Conservation (phyloP, 768 basidiomycete genomes). For the Lactarius tabidus region DNA sequence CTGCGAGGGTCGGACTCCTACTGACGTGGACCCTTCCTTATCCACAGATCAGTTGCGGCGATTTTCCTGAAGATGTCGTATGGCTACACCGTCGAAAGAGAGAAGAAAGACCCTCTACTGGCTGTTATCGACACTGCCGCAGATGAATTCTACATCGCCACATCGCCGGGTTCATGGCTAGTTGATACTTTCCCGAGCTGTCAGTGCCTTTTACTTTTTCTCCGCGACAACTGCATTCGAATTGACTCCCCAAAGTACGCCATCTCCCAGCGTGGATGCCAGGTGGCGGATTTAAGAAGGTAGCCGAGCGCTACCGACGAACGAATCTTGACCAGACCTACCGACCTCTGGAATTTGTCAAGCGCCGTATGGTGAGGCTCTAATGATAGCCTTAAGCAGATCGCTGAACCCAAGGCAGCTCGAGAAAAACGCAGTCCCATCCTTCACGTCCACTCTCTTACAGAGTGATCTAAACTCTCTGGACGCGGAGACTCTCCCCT, state of each 20-base stretch:
- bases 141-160: slow-evolving; percentile 16
- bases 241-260: background rate
- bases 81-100: slow-evolving; percentile 9
- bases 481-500: slow-evolving; percentile 6
- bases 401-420: background rate
- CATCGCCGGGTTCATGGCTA: slow-evolving; percentile 11
- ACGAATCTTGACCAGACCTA: slow-evolving; percentile 18
- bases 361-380: slow-evolving; percentile 23
- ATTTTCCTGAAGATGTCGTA: slow-evolving; percentile 18
- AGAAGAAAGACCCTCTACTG: slow-evolving; percentile 13
- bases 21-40: background rate
- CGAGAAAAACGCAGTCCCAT: slow-evolving; percentile 6
- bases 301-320: slow-evolving; percentile 6
- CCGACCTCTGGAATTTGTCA: slow-evolving; percentile 22
- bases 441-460: slow-evolving; percentile 6
- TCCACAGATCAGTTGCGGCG: slow-evolving; percentile 6
- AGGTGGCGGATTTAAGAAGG: slow-evolving; percentile 24
- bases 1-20: background rate
- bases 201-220: background rate
- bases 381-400: background rate
- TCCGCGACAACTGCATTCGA: background rate
- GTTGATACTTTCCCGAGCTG: slow-evolving; percentile 13
- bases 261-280: slow-evolving; percentile 28
- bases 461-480: background rate
- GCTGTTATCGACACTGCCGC: slow-evolving; percentile 14